These are phyloP conservation scores for Scheffersomyces stambukii DNA, from an alignment of 1,139 yeast genomes.

Conservation along the genomic window DNA sequence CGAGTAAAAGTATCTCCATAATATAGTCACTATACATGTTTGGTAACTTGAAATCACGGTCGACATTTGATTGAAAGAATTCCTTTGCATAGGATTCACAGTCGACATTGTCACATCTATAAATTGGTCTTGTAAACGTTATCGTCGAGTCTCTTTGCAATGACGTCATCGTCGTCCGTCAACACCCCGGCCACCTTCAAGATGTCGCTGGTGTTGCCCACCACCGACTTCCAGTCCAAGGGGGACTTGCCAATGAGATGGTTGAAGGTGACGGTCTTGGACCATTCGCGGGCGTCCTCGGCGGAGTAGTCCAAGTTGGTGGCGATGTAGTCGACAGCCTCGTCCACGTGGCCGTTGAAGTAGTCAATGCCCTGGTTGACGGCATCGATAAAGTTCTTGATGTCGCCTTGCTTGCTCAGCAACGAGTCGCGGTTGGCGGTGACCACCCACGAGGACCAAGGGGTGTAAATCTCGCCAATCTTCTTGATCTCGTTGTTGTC, in stretches of 20 bases:
- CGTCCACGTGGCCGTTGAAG: conserved; percentile 57
- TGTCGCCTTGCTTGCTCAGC: conserved; percentile 18
- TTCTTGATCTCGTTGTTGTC: conserved; percentile 74
- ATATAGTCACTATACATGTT: no score
- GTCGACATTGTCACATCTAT: no score
- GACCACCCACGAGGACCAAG: conserved; percentile 96
- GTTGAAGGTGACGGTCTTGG: conserved; percentile 67
- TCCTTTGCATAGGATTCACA: no score
- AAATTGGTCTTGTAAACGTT: conserved; percentile 18
- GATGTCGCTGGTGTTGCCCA: conserved; percentile 56
- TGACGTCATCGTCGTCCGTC: conserved; percentile 29
- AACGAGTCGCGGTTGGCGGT: conserved; percentile 42
- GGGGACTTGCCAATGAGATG: conserved; percentile 34
- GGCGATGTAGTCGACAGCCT: conserved; percentile 63
- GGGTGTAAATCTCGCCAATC: conserved; percentile 87
- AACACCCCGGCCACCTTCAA: conserved; percentile 61
- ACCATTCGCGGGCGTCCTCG: conserved; percentile 78
- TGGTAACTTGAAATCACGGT: no score
- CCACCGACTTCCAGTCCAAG: conserved; percentile 49
- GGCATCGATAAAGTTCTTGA: conserved; percentile 46
- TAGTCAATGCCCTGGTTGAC: conserved; percentile 65
- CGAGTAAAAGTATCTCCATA: no score
- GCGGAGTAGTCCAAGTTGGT: conserved; percentile 68
- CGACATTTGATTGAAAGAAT: no score
- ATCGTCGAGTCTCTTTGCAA: conserved; percentile 25